Percentiles rank a stretch among this genome's conserved stretches.
phyloP scores from a whole-genome alignment of 106 monocot species.

The Posidonia australis region DNA sequence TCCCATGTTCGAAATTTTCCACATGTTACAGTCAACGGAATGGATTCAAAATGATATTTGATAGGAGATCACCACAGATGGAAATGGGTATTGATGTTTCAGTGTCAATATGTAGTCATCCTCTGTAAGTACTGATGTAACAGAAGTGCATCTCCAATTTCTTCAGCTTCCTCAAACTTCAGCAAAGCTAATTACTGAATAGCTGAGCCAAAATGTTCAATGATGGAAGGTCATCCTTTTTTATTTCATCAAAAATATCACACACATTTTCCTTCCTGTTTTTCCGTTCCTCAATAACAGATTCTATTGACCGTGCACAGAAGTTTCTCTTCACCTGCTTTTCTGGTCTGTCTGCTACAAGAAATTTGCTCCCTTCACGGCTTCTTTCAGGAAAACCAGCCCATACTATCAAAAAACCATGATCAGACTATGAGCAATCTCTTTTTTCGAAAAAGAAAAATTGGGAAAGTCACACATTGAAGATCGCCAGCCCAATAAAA shows the following conservation, averaged over 20 bases:
- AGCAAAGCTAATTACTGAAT: slow-evolving; percentile 6
- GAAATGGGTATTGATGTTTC: too few species aligned
- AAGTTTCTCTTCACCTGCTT: slow-evolving; percentile 53
- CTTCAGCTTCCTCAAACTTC: background rate
- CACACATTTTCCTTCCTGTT: slow-evolving; percentile 36
- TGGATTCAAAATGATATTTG: too few species aligned
- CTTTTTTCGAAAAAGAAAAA: background rate
- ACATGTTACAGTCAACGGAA: too few species aligned
- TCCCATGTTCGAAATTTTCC: too few species aligned
- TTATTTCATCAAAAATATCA: slow-evolving; percentile 45
- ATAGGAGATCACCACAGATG: too few species aligned
- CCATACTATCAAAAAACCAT: slow-evolving; percentile 39
- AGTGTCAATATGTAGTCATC: too few species aligned
- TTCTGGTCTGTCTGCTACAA: slow-evolving; percentile 48
- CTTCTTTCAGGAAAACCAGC: slow-evolving; percentile 78
- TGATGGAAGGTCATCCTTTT: slow-evolving; percentile 11
- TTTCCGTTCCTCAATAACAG: slow-evolving; percentile 57
- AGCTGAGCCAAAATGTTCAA: slow-evolving; percentile 24
- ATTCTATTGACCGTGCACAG: slow-evolving; percentile 53
- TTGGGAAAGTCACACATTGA: background rate
- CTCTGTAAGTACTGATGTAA: too few species aligned
- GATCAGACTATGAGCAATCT: background rate
- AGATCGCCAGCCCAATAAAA: background rate
- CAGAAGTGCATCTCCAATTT: background rate
- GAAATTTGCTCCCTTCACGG: slow-evolving; percentile 66